Percentiles rank a stretch among this genome's conserved stretches.
phyloP scores from a whole-genome alignment of 2,329 filamentous ascomycete species.

The Fusarium zealandicum region DNA sequence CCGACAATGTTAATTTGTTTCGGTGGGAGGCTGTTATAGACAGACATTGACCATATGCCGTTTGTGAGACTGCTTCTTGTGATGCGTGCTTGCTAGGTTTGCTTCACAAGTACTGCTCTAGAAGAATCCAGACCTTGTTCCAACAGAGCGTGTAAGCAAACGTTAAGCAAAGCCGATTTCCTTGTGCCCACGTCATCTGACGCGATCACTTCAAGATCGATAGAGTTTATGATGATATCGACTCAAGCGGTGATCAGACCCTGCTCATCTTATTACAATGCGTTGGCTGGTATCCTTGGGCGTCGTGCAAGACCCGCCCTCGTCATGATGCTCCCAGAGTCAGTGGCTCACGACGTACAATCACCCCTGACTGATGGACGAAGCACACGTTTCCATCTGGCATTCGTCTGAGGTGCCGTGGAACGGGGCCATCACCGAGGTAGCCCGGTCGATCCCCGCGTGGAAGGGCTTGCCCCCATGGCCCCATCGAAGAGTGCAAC shows the following conservation, averaged over 20 bases:
- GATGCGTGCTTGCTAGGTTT: not conserved
- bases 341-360: conserved; percentile 2
- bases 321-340: conserved; percentile 19
- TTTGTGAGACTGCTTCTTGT: not conserved
- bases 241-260: not conserved
- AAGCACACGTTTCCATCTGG: conserved; percentile 26
- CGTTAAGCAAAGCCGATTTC: not conserved
- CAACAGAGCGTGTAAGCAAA: not conserved
- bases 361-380: conserved; percentile 2
- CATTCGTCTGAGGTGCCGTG: conserved; percentile 15
- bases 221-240: not conserved
- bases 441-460: conserved; percentile 3
- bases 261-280: not conserved
- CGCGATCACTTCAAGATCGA: not conserved
- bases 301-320: conserved; percentile 1
- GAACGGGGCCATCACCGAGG: not conserved
- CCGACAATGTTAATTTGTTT: not conserved
- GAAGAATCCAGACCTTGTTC: not conserved
- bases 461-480: conserved; percentile 4
- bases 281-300: not conserved
- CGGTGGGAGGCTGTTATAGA: not conserved
- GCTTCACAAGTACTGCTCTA: not conserved
- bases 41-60: not conserved
- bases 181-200: conserved; percentile 15
- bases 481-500: not conserved